Base-by-base conservation (phyloP, 2,329 filamentous ascomycete genomes). In the Paraphoma sp. region DNA sequence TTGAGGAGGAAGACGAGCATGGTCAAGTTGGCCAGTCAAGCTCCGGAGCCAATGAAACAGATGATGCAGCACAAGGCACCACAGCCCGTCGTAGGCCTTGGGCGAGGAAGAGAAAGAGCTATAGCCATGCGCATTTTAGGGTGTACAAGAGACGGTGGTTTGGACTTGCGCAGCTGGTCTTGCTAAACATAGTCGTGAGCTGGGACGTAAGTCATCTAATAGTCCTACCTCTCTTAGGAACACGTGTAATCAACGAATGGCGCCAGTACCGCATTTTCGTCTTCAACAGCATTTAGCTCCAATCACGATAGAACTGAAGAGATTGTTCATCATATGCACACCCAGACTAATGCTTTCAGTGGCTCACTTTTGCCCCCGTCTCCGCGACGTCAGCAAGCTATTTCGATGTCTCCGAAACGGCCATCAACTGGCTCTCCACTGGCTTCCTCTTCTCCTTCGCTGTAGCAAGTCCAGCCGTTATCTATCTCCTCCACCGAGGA, bases 401-500 rank as follows among this genome's bases (percentile, higher is more conserved):
- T 80, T 98, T 96, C 73, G 65, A 80, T 49, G 91, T 93, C 11
- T 84, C 83, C 33, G 88, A 93, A 70, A 88, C 86, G 14, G 85
- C 86, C 31, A 89, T 98, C 78, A 98, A 98, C 78, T 98, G 95
- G 95, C 84, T 97, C 60, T 93, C 89, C 70, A 98, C 90, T 0
- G 89, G 84, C 40, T 97, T 96, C 73, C 82, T 97, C 47, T 94
- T 98, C 73, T 83, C 93, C 49, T 98, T 97, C 71, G 86, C 90
- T 44, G 82, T 85, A 64, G 82, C 88, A 42, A 87, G 87, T 45
- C 94, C 95, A 52, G 82, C 72, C 61, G 82, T 81, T 7, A 89
- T 98, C 70, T 90, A 87, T 75, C 86, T 89, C 28, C 84, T 98
- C 31, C 92, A 96, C 76, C 86, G 84, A 50, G 92, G 93, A 0